phyloP scores from a whole-genome alignment of 495 filamentous ascomycete genomes.

The Hyaloscypha variabilis region DNA sequence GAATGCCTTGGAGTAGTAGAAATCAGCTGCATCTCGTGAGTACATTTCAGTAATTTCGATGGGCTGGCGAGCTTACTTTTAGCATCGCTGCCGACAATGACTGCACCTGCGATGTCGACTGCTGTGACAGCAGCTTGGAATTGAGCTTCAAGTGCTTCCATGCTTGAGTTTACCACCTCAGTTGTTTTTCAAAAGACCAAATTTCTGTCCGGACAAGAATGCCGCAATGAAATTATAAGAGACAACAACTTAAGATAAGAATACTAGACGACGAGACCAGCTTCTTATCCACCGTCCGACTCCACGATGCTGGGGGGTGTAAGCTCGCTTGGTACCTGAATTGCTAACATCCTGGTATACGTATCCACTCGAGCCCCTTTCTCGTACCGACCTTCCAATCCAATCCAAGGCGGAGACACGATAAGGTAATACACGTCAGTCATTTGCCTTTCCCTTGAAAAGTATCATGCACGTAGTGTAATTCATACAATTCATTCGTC shows the following conservation, averaged over 20 bases:
- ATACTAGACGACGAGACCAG: no score
- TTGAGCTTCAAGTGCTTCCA: background rate
- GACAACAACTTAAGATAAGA: no score
- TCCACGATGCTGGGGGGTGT: no score
- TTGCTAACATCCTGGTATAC: no score
- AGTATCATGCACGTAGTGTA: background rate
- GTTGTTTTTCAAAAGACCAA: background rate
- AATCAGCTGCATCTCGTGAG: conserved; percentile 12
- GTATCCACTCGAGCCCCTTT: no score
- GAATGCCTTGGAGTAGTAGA: conserved; percentile 20
- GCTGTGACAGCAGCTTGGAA: background rate
- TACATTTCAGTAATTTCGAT: background rate
- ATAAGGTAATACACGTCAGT: background rate
- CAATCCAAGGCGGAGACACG: background rate
- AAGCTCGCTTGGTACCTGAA: no score
- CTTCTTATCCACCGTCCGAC: no score
- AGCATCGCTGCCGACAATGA: conserved; percentile 13
- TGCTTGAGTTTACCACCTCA: background rate
- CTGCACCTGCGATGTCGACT: conserved; percentile 30
- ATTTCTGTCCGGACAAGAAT: background rate
- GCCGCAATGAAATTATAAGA: no score
- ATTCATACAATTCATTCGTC: background rate
- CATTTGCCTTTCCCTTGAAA: no score
- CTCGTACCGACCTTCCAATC: background rate
- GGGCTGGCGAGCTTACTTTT: background rate